A percentile compares a stretch with the other conserved stretches of the same genome.
phyloP scores from a whole-genome alignment of 768 basidiomycete species.

The Collybia sordida region DNA sequence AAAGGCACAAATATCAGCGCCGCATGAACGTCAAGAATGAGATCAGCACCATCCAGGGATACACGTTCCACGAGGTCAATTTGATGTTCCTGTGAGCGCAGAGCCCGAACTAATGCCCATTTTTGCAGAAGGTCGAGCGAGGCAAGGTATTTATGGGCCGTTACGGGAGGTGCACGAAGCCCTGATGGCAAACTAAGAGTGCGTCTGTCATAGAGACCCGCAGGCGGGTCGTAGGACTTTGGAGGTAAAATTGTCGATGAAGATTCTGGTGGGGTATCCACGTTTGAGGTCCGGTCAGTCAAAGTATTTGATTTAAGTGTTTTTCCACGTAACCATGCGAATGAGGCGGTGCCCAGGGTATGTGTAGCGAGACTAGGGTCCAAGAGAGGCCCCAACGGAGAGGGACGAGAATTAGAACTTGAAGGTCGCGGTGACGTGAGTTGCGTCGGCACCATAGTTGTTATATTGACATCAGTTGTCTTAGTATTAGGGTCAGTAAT shows the following conservation, averaged over 20 bases:
- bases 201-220: constrained; percentile 39
- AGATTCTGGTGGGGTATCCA: constrained; percentile 4
- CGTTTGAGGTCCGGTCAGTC: background rate
- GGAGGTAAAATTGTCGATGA: background rate
- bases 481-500: too few relatives aligned
- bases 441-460: background rate
- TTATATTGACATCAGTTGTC: background rate
- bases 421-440: background rate
- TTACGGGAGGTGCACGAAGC: constrained; percentile 25
- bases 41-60: constrained; percentile 55
- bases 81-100: constrained; percentile 42
- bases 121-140: constrained; percentile 72
- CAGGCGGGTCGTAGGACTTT: constrained; percentile 28
- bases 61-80: constrained; percentile 68
- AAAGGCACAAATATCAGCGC: constrained; percentile 53
- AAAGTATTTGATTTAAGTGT: constrained; percentile 18
- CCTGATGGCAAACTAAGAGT: constrained; percentile 43
- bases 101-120: constrained; percentile 52
- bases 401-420: constrained; percentile 11
- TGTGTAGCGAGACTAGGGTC: constrained; percentile 19
- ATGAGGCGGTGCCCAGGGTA: constrained; percentile 32
- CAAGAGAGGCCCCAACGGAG: too few relatives aligned
- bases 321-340: constrained; percentile 40
- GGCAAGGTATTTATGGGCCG: constrained; percentile 62
- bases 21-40: constrained; percentile 65